A percentile compares a stretch with the other conserved stretches of the same genome.
Evolutionary conservation across 306 rosid genomes (phyloP).

Genomic region (Erythrophleum fordii): DNA sequence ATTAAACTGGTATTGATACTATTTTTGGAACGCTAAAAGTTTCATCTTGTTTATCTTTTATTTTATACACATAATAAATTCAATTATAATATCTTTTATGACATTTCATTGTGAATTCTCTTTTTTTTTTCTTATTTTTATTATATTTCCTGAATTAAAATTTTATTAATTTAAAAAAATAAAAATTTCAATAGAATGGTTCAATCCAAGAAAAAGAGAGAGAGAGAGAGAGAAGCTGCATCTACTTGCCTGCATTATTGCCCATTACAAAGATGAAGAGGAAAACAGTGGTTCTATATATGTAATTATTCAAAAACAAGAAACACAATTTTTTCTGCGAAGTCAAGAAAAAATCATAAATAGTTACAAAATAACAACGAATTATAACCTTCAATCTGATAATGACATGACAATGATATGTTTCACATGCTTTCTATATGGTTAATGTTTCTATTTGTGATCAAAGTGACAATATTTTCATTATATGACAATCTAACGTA

Average conservation of each 20-base stretch:
- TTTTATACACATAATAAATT: too few species aligned
- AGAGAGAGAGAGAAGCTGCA: too few species aligned
- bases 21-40: too few species aligned
- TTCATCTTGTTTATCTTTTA: too few species aligned
- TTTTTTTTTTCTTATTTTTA: not conserved
- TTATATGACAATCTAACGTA: not conserved
- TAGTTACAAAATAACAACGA: not conserved
- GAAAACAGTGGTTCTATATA: not conserved
- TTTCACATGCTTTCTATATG: slow-evolving; percentile 10
- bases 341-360: not conserved
- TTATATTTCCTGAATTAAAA: not conserved
- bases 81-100: too few species aligned
- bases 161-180: too few species aligned
- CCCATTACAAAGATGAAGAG: not conserved
- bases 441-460: not conserved
- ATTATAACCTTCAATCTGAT: slow-evolving; percentile 15
- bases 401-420: slow-evolving; percentile 22
- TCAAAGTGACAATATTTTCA: not conserved
- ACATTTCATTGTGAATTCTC: not conserved
- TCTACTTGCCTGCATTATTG: too few species aligned
- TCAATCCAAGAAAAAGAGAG: too few species aligned
- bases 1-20: too few species aligned
- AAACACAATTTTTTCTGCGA: not conserved
- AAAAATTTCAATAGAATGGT: too few species aligned
- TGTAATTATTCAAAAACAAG: not conserved